Percentiles rank a stretch among this genome's conserved stretches.
Evolutionary conservation across 2,329 filamentous ascomycete species (phyloP).

Genomic region (Aurifilum marmelostoma): DNA sequence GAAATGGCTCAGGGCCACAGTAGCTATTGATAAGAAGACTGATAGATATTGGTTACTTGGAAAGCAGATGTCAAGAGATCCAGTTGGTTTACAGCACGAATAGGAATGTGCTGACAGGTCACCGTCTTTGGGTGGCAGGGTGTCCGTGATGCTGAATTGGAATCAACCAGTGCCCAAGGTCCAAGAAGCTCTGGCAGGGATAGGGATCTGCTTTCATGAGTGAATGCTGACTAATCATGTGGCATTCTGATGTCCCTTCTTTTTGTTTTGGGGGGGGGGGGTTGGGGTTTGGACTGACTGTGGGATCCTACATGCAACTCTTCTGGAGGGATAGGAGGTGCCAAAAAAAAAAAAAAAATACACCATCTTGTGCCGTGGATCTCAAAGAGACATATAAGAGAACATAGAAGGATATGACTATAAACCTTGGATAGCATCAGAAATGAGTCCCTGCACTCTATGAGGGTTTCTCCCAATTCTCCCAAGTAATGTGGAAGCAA

Average conservation of each 20-base stretch:
- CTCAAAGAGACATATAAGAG: not conserved
- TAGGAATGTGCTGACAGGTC: not conserved
- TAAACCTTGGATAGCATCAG: not conserved
- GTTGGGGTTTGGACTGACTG: too few relatives aligned
- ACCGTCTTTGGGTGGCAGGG: not conserved
- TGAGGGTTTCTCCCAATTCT: not conserved
- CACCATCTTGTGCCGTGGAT: not conserved
- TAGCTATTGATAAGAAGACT: not conserved
- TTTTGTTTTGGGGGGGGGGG: too few relatives aligned
- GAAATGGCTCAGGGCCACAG: conserved; percentile 8
- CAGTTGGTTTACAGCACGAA: not conserved
- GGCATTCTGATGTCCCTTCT: too few relatives aligned
- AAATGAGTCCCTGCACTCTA: not conserved
- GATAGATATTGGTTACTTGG: not conserved
- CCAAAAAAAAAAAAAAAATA: too few relatives aligned
- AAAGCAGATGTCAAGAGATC: conserved; percentile 1
- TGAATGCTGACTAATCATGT: not conserved
- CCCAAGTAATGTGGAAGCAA: not conserved
- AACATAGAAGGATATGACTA: too few relatives aligned
- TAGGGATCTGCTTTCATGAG: not conserved
- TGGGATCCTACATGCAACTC: not conserved
- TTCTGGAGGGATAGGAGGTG: not conserved
- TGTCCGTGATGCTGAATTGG: conserved; percentile 3
- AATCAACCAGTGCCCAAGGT: not conserved
- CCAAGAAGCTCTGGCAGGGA: not conserved